Evolutionary conservation across 1,139 yeast genomes (phyloP).

Genomic region (Debaryomyces nepalensis): DNA sequence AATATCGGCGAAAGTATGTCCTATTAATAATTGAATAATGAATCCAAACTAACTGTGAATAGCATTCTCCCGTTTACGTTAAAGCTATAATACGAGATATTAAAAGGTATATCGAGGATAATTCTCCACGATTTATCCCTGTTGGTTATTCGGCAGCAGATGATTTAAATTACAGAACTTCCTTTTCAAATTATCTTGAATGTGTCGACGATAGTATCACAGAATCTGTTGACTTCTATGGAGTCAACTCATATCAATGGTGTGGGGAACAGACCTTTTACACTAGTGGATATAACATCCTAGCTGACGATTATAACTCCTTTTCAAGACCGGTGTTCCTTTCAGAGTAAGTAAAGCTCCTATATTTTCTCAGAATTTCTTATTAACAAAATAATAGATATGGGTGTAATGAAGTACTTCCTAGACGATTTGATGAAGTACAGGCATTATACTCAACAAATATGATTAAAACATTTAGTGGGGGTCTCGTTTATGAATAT

Average conservation of each 20-base stretch:
- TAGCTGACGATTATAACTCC: constrained; percentile 70
- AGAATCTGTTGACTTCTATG: constrained; percentile 86
- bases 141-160: constrained; percentile 85
- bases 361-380: neutral
- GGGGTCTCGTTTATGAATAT: constrained; percentile 92
- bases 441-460: constrained; percentile 67
- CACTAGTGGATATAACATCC: constrained; percentile 77
- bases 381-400: constrained; percentile 28
- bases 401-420: constrained; percentile 87
- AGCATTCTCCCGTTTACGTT: constrained; percentile 66
- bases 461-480: constrained; percentile 84
- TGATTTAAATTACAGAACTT: constrained; percentile 72
- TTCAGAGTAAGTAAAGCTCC: constrained; percentile 64
- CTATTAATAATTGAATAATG: neutral
- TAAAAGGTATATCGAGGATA: constrained; percentile 64
- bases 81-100: constrained; percentile 83
- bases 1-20: constrained; percentile 62
- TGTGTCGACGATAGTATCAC: constrained; percentile 64
- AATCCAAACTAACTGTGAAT: constrained; percentile 17
- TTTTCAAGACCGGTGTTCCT: constrained; percentile 81
- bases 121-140: constrained; percentile 72
- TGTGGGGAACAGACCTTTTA: constrained; percentile 88
- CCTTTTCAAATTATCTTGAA: constrained; percentile 80
- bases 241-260: constrained; percentile 97
- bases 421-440: constrained; percentile 83